Conservation (phyloP, 768 basidiomycete genomes). For the Coprinellus aureogranulatus region DNA sequence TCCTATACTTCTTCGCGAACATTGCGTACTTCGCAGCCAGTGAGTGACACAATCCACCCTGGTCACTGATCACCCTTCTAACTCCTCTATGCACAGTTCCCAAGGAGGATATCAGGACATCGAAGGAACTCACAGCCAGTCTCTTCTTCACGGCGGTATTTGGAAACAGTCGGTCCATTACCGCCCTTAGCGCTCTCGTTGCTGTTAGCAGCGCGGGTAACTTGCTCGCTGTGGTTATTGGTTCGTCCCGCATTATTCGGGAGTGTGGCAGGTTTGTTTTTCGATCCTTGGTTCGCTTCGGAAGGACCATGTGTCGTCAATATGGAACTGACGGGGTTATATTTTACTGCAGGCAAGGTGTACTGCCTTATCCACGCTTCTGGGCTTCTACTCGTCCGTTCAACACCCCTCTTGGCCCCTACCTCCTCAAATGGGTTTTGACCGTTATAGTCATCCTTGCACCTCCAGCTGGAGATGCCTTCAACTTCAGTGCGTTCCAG, state of each 20-base stretch:
- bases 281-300: no score
- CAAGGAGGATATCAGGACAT: slow-evolving; percentile 39
- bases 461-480: slow-evolving; percentile 41
- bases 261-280: slow-evolving; percentile 37
- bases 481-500: slow-evolving; percentile 36
- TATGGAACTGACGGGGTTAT: no score
- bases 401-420: slow-evolving; percentile 47
- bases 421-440: slow-evolving; percentile 44
- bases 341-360: slow-evolving; percentile 44
- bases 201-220: slow-evolving; percentile 42
- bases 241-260: slow-evolving; percentile 43
- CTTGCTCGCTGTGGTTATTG: slow-evolving; percentile 35
- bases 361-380: slow-evolving; percentile 50
- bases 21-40: slow-evolving; percentile 39
- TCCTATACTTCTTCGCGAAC: slow-evolving; percentile 49
- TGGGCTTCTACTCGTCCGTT: slow-evolving; percentile 53
- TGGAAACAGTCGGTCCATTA: slow-evolving; percentile 33
- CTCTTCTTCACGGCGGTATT: slow-evolving; percentile 53
- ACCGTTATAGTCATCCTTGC: slow-evolving; percentile 49
- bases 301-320: no score
- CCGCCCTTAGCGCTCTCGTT: slow-evolving; percentile 36
- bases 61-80: no score
- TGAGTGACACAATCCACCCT: no score
- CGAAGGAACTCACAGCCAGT: slow-evolving; percentile 45
- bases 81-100: slow-evolving; percentile 31